Percentiles rank a stretch among this genome's conserved stretches.
Conservation (phyloP, 1,284 basidiomycete species). For the Moesziomyces sp. region DNA sequence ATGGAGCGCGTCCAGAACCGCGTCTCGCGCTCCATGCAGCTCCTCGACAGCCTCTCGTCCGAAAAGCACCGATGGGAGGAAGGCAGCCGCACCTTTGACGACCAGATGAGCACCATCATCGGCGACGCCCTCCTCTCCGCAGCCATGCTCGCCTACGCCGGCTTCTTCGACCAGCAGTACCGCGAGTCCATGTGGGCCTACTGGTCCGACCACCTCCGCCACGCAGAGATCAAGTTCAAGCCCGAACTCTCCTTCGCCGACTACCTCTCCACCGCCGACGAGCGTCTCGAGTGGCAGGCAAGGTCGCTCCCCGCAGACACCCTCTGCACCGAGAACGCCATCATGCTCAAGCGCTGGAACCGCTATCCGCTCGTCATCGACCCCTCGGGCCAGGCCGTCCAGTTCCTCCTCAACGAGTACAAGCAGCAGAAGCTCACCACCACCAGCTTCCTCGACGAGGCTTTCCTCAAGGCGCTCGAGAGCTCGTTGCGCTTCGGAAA, state of each 20-base stretch:
- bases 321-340: conserved; percentile 96
- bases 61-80: conserved; percentile 94
- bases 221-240: conserved; percentile 93
- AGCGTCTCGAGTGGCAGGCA: conserved; percentile 94
- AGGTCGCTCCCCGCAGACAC: conserved; percentile 94
- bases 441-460: conserved; percentile 97
- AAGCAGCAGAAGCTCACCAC: conserved; percentile 96
- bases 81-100: conserved; percentile 94
- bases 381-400: conserved; percentile 97
- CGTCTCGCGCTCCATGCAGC: conserved; percentile 94
- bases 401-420: conserved; percentile 93
- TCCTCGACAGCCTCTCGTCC: conserved; percentile 92
- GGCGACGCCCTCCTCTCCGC: conserved; percentile 96
- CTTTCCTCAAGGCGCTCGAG: conserved; percentile 97
- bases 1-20: conserved; percentile 98
- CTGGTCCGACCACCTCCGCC: conserved; percentile 87
- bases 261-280: conserved; percentile 96
- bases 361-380: conserved; percentile 98
- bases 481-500: conserved; percentile 99
- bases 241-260: conserved; percentile 90
- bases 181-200: conserved; percentile 96
- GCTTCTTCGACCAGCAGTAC: conserved; percentile 99
- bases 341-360: conserved; percentile 94
- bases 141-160: conserved; percentile 95
- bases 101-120: conserved; percentile 98